A percentile compares a stretch with the other conserved stretches of the same genome.
Evolutionary conservation across 106 monocot genomes (phyloP).

Genomic region (Chionographis japonica): DNA sequence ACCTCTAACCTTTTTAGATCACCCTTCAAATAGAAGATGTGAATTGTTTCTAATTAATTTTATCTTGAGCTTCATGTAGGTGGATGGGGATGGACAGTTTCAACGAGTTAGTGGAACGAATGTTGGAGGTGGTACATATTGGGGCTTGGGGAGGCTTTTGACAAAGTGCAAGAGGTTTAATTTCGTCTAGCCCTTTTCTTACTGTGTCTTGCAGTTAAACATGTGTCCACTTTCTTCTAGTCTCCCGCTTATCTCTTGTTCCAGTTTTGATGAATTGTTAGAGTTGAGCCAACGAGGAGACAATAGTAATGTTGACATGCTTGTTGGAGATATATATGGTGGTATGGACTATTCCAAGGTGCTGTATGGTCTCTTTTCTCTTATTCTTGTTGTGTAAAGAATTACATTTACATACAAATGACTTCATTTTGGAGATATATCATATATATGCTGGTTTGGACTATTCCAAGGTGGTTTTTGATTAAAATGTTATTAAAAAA

Average conservation of each 20-base stretch:
- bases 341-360: constrained; percentile 98
- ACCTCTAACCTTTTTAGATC: constrained; percentile 4
- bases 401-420: neutral
- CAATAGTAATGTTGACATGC: constrained; percentile 91
- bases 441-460: no score
- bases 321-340: constrained; percentile 99
- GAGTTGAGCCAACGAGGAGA: constrained; percentile 97
- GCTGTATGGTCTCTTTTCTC: constrained; percentile 1
- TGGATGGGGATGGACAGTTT: constrained; percentile 92
- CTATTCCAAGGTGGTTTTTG: no score
- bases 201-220: neutral
- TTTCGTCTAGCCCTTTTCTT: constrained; percentile 5
- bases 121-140: constrained; percentile 98
- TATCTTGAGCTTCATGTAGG: constrained; percentile 37
- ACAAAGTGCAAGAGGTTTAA: constrained; percentile 93
- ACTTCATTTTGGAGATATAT: no score
- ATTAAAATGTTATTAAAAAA: no score
- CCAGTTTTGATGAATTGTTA: constrained; percentile 94
- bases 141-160: constrained; percentile 89
- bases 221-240: constrained; percentile 2
- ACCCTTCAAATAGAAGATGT: neutral
- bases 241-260: constrained; percentile 17
- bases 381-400: neutral
- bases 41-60: neutral
- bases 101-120: constrained; percentile 98